Evolutionary conservation across 2,329 filamentous ascomycete genomes (phyloP), one percentile per base, ranked within the genome.

Genomic region (Fusarium denticulatum): DNA sequence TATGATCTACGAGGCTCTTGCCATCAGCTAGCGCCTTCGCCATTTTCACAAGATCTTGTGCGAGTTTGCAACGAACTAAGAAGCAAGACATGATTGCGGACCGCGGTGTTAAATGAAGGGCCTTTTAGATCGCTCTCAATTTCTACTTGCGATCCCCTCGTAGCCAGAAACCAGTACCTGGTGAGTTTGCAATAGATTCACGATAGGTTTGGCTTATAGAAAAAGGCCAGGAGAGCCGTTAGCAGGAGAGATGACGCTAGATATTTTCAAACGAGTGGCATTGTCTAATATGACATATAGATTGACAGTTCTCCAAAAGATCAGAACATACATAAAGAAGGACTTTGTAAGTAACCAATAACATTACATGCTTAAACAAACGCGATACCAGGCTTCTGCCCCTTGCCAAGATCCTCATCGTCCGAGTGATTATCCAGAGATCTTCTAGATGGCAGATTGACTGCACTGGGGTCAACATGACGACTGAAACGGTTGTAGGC

Each of bases 401-500:
- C 30, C 13, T 62, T 62, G 15, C 24, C 32, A 7, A 47, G 30
- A 5, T 49, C 43, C 2, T 59, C 53, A 34, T 43, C n/a, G 8
- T 59, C 42, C 2, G 24, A 59, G 24, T n/a, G 24, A 16, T 18
- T 5, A 18, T 40, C 43, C 15, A 24, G 2, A 28, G 53, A 42
- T 9, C 28, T 59, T 4, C 1, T 20, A 1, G 32, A 15, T 24
- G 53, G 53, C 14, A 64, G 18, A 4, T 7, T 9, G 7, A 40
- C 4, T 1, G 30, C 14, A 22, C 24, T 64, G 2, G 16, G n/a
- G 1, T 45, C 34, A 1, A 59, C 1, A 7, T 32, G n/a, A 7
- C 47, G 55, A 5, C 73, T 75, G n/a, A 75, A 75, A 0, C 60
- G 63, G 12, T 75, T 69, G 39, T 62, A 75, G 0, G 64, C 69